Evolutionary conservation across 2,329 filamentous ascomycete genomes (phyloP), one percentile per base, ranked within the genome.

Genomic region (Pseudogymnoascus sp.): DNA sequence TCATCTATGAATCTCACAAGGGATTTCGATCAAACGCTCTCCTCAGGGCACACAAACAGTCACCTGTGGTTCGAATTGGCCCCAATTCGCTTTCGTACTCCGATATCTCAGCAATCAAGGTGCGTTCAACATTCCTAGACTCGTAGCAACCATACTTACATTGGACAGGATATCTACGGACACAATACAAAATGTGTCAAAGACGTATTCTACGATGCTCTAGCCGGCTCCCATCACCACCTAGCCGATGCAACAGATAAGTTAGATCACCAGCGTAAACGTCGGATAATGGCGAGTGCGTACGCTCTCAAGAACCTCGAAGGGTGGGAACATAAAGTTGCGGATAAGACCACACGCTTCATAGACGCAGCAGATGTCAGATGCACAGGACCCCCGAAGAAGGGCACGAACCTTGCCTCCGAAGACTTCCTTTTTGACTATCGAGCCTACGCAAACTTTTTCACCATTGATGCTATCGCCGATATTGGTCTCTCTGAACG

Each of bases 391-490:
- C 75, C 78, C 0, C 60, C 56, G 63, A 24, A 62, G n/a, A 61
- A 68, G 67, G 43, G 68, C 62, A 50, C 62, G 4, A 61, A 62
- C 16, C 60, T 62, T 4, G 73, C 75, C 0, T 64, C 73, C 1
- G 68, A 72, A 28, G 79, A 82, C 59, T 62, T 81, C 16, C 80
- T 74, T 0, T 73, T 84, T 16, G 79, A 84, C 67, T 81, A 79
- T 62, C 78, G 81, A 4, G 73, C 74, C 5, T 84, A 78, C 78
- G 75, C 77, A 24, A 84, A 83, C 70, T 82, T 81, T 73, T 84
- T 84, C 70, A 81, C 80, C 0, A 73, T 84, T 12, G 82, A 85
- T 63, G 82, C 81, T 2, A 84, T 84, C 60, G 81, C 79, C 14
- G 80, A 84, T 61, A 84, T 85, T 69, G 82, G 81, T 1, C 73